A percentile compares a stretch with the other conserved stretches of the same genome.
These are phyloP conservation scores for Allantophomopsis cytisporea DNA, from an alignment of 2,329 filamentous ascomycete species.

Conservation along the genomic window DNA sequence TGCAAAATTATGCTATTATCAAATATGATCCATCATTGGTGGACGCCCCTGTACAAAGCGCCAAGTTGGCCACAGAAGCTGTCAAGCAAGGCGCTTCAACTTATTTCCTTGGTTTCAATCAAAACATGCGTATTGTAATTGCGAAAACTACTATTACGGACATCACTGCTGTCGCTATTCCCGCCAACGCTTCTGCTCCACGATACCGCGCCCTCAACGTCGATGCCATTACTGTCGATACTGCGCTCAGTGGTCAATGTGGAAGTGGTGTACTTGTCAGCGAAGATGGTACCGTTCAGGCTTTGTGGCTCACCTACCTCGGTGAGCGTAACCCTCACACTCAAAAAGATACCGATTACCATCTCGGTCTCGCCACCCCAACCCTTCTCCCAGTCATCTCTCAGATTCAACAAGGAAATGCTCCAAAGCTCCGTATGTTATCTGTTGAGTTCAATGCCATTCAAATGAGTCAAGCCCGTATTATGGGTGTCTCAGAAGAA, in stretches of 20 bases:
- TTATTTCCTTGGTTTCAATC: slow-evolving; percentile 96
- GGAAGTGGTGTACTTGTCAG: slow-evolving; percentile 86
- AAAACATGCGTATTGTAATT: slow-evolving; percentile 86
- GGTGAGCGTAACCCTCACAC: slow-evolving; percentile 71
- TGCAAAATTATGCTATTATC: slow-evolving; percentile 94
- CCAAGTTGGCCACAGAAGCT: slow-evolving; percentile 64
- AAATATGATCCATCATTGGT: slow-evolving; percentile 90
- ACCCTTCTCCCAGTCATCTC: slow-evolving; percentile 80
- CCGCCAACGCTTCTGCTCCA: slow-evolving; percentile 81
- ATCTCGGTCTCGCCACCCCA: slow-evolving; percentile 81
- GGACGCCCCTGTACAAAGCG: slow-evolving; percentile 85
- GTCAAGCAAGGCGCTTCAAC: slow-evolving; percentile 91
- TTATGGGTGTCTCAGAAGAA: slow-evolving; percentile 92
- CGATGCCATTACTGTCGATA: slow-evolving; percentile 94
- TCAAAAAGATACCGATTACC: slow-evolving; percentile 89
- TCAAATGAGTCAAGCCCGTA: slow-evolving; percentile 90
- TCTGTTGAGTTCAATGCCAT: slow-evolving; percentile 92
- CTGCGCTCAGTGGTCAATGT: slow-evolving; percentile 78
- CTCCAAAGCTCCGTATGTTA: slow-evolving; percentile 75
- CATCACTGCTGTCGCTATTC: slow-evolving; percentile 93
- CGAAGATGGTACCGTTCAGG: slow-evolving; percentile 84
- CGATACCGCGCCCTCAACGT: slow-evolving; percentile 91
- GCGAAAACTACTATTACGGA: slow-evolving; percentile 92
- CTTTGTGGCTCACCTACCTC: slow-evolving; percentile 92
- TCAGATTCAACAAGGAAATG: slow-evolving; percentile 67